Base-by-base conservation (phyloP, 495 filamentous ascomycete genomes). In the Tuber magnatum region DNA sequence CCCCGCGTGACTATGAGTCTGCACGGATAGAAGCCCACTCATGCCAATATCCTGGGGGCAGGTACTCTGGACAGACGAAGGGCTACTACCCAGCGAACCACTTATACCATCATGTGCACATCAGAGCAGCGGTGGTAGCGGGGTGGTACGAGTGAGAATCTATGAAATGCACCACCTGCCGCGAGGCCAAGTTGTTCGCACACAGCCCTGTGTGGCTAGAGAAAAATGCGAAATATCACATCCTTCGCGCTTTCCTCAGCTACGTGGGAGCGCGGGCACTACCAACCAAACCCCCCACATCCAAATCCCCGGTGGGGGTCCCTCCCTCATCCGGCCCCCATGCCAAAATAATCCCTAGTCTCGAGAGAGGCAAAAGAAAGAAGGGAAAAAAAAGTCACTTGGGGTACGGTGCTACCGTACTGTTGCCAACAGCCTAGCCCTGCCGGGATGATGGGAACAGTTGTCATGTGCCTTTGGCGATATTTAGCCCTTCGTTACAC, bases 181-280 rank as follows among this genome's bases (percentile, higher is more conserved):
- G 32, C 3, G 4, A 35, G 56, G 56, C 56, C 14, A 35, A 28
- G 56, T 4, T 61, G 9, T 61, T 16, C 28, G 28, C 56, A 32
- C 56, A 35, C 28, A 65, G 56, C 56, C 28, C 35, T 65, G 56
- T 65, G 56, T 65, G 56, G 56, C 56, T 65, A 65, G 56, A 65
- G 56, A 65, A 35, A 65, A 65, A 65, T 35, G 12, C 28, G 16
- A 65, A 28, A 28, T 56, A 20, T 12, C 1, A 22, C n/a, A 61
- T 28, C 56, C 56, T 65, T 65, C 28, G 56, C 56, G 28, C n/a
- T 18, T 18, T 32, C 12, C 18, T 35, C 56, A 35, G 56, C 56
- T 65, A 7, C 39, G 39, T 40, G 35, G 28, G 18, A 65, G 56
- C 56, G 28, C 56, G 35, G 18, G 5, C 56, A 28, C 18, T 28